A percentile compares a stretch with the other conserved stretches of the same genome.
These are phyloP conservation scores for Entomortierella chlamydospora DNA, from an alignment of 192 early-diverging fungal genomes.

Conservation along the genomic window DNA sequence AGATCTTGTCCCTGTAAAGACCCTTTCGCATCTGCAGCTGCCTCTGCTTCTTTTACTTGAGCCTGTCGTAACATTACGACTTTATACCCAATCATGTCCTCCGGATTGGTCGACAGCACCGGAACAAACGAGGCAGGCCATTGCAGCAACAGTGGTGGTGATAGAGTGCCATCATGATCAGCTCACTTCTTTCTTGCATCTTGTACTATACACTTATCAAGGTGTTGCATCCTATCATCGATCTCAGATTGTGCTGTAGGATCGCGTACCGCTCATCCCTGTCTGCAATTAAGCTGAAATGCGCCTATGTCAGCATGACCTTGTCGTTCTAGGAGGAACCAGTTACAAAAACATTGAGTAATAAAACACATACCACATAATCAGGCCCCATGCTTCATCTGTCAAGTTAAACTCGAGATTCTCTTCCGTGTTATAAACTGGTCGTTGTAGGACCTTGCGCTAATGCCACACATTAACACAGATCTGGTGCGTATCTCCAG, in stretches of 20 bases:
- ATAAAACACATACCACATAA: conserved; percentile 49
- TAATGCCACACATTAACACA: conserved; percentile 92
- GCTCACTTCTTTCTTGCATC: neutral
- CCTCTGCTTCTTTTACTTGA: conserved; percentile 58
- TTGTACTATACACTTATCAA: too few relatives aligned
- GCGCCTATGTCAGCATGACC: too few relatives aligned
- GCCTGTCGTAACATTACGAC: conserved; percentile 58
- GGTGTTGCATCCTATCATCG: conserved; percentile 66
- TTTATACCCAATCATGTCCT: conserved; percentile 70
- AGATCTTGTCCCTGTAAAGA: too few relatives aligned
- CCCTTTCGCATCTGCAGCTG: conserved; percentile 57
- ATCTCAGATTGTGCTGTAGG: conserved; percentile 48
- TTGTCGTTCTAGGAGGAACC: too few relatives aligned
- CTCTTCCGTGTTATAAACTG: conserved; percentile 81
- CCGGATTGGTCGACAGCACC: conserved; percentile 71
- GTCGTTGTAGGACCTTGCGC: conserved; percentile 79
- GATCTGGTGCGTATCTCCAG: conserved; percentile 72
- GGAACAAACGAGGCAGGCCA: conserved; percentile 81
- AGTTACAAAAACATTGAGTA: neutral
- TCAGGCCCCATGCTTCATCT: conserved; percentile 82
- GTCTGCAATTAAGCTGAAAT: conserved; percentile 60
- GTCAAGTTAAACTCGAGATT: conserved; percentile 79
- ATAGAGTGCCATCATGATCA: neutral
- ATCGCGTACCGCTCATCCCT: conserved; percentile 62
- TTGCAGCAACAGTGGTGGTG: neutral